Base-by-base conservation (phyloP, 2,329 filamentous ascomycete species). In the Exutisphaerella laricina region DNA sequence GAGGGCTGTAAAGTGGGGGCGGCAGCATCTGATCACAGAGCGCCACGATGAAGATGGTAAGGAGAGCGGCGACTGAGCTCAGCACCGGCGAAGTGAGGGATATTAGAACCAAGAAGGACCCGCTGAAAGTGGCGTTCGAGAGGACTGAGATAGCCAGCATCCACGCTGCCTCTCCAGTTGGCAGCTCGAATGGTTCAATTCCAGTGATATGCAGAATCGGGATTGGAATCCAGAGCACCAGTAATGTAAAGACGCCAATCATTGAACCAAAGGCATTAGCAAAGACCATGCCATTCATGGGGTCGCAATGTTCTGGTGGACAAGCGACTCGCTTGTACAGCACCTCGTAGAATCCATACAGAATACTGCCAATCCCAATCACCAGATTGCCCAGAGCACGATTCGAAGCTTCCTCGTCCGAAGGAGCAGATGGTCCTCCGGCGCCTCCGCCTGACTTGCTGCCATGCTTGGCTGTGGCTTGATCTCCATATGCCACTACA, bases 331-430 rank as follows among this genome's bases (percentile, higher is more conserved):
- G 82, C 73, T 98, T 98, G 71, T 98, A 98, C 28, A 98, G 67
- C 4, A 98, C 92, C 66, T 98, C 92, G 66, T 98, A 98, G 35
- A 98, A 81, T 1, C 92, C 92, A 64, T 98, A 98, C 13, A 98
- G 75, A 5, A 98, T 82, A 53, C 85, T 92, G 7, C 92, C 92
- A 17, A 87, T 67, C 25, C 90, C 90, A 57, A 98, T 98, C 57
- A 98, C 78, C 28, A 97, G 68, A 61, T 98, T 98, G 5, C 92
- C 92, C 1, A 90, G 64, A 9, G 89, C 76, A 13, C 88, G 77
- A 53, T 82, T 82, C 32, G 76, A 75, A 0, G 79, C 79, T 45
- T 77, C 74, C n/a, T 70, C 60, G 4, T 68, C 67, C 20, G 66
- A 58, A 17, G 71, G 66, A 48, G 72, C 64, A 7, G 65, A 63